phyloP scores from a whole-genome alignment of 169 alveolate species.

The Cryptosporidium sp. region DNA sequence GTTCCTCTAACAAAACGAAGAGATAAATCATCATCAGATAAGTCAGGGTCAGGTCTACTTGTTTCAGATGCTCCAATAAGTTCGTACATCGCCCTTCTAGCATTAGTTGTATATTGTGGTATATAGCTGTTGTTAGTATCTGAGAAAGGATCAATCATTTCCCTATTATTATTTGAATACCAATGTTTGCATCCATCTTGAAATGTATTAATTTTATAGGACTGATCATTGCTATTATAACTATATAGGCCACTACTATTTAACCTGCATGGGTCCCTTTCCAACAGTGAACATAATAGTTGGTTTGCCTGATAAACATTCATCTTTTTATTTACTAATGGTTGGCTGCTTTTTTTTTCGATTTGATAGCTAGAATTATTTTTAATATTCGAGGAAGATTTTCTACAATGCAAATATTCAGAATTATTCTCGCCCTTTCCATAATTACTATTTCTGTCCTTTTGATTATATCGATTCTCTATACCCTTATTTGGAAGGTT shows the following conservation, averaged over 20 bases:
- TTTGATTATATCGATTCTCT: constrained; percentile 12
- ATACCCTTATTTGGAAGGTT: constrained; percentile 3
- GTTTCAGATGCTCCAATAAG: constrained; percentile 68
- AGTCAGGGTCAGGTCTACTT: constrained; percentile 66
- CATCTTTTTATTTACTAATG: constrained; percentile 40
- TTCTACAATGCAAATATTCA: not conserved
- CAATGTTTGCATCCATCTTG: constrained; percentile 71
- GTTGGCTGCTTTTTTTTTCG: not conserved
- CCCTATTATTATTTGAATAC: constrained; percentile 69
- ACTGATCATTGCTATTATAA: constrained; percentile 65
- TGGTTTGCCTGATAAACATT: constrained; percentile 69
- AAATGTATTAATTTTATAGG: constrained; percentile 62
- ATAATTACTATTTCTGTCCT: not conserved
- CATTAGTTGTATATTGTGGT: constrained; percentile 71
- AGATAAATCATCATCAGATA: constrained; percentile 67
- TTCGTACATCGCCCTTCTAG: constrained; percentile 76
- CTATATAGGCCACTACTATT: constrained; percentile 70
- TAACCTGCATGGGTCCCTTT: constrained; percentile 65
- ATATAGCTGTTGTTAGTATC: constrained; percentile 64
- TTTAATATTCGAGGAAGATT: constrained; percentile 17
- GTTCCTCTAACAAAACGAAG: constrained; percentile 74
- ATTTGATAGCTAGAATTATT: constrained; percentile 9
- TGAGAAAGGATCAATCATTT: constrained; percentile 62
- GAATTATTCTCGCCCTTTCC: constrained; percentile 9
- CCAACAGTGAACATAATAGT: constrained; percentile 47